A percentile compares a stretch with the other conserved stretches of the same genome.
phyloP scores from a whole-genome alignment of 2,329 filamentous ascomycete genomes.

The Colletotrichum costaricense region DNA sequence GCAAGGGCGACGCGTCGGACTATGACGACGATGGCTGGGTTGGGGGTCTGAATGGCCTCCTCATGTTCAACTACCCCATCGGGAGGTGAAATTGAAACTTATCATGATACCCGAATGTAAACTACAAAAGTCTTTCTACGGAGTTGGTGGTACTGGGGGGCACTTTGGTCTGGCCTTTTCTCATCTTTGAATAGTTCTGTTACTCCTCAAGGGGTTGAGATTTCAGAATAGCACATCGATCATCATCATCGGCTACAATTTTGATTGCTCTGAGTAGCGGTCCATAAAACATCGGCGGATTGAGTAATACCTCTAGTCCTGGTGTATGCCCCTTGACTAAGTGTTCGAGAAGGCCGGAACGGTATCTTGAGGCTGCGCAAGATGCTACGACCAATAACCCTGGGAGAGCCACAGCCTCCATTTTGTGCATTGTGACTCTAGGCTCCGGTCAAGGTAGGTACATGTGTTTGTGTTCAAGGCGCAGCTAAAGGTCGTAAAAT shows the following conservation, averaged over 20 bases:
- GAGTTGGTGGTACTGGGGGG: slow-evolving; percentile 20
- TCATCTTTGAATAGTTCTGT: neutral
- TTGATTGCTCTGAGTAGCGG: too few relatives aligned
- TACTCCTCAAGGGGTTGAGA: neutral
- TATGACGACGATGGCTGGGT: slow-evolving; percentile 92
- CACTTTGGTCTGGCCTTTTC: neutral
- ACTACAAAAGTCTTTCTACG: slow-evolving; percentile 30
- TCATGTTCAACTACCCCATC: slow-evolving; percentile 99
- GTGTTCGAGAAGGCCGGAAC: too few relatives aligned
- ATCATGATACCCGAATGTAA: slow-evolving; percentile 30
- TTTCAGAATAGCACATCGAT: neutral
- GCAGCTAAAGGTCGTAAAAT: too few relatives aligned
- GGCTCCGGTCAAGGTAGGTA: too few relatives aligned
- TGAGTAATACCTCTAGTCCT: too few relatives aligned
- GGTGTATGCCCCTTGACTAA: too few relatives aligned
- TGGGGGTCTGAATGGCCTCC: slow-evolving; percentile 87
- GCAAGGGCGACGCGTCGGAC: slow-evolving; percentile 58
- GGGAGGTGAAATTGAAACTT: slow-evolving; percentile 55
- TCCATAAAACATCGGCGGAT: too few relatives aligned
- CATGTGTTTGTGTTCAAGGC: too few relatives aligned
- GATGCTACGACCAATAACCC: too few relatives aligned
- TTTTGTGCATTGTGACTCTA: too few relatives aligned
- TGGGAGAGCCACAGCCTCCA: too few relatives aligned
- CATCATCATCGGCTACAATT: neutral
- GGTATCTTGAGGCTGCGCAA: too few relatives aligned